Evolutionary conservation across 1,139 yeast genomes (phyloP).

Genomic region (Meyerozyma smithsonii): DNA sequence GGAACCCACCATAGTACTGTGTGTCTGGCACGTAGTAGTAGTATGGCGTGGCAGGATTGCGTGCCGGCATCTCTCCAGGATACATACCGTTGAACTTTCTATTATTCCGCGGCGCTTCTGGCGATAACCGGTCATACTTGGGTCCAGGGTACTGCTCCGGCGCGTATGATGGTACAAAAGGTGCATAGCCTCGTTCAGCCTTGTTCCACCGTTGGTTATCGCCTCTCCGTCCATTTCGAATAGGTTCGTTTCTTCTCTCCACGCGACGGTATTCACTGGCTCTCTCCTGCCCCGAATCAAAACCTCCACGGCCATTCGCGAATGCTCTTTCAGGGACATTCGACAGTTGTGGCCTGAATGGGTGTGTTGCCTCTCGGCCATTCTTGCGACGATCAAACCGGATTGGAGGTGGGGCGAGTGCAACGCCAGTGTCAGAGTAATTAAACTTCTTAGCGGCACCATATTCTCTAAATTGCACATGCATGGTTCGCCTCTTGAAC

Average conservation of each 20-base stretch:
- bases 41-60: not conserved
- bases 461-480: slow-evolving; percentile 72
- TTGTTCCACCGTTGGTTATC: not conserved
- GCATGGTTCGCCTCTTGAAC: slow-evolving; percentile 69
- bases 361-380: too few relatives aligned
- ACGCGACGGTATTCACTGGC: not conserved
- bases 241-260: not conserved
- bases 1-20: not conserved
- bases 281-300: too few relatives aligned
- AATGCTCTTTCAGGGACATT: not conserved
- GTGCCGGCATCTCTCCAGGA: not conserved
- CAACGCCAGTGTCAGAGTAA: slow-evolving; percentile 25
- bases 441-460: not conserved
- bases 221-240: not conserved
- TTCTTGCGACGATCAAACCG: not conserved
- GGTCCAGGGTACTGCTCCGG: not conserved
- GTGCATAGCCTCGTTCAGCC: not conserved
- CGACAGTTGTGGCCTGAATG: too few relatives aligned
- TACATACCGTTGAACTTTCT: not conserved
- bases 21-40: not conserved
- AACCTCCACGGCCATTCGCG: not conserved
- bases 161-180: not conserved
- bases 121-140: not conserved
- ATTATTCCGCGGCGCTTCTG: not conserved
- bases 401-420: slow-evolving; percentile 73